Evolutionary conservation across 1,284 basidiomycete species (phyloP).

Genomic region (Stereum hirsutum): DNA sequence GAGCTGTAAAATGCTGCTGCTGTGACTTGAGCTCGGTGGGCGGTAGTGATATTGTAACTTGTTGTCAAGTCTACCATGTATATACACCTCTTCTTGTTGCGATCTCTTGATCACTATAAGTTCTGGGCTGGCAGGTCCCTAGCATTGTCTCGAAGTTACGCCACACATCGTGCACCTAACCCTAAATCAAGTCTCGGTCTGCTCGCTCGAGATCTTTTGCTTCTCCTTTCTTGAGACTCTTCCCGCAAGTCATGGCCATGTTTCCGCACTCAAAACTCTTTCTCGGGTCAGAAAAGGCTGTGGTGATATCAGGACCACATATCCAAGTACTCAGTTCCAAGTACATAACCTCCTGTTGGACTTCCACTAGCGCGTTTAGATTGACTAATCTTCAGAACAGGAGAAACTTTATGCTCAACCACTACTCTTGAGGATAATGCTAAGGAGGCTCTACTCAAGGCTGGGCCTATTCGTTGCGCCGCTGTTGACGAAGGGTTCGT

Average conservation of each 20-base stretch:
- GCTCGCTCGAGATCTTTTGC: too few species aligned
- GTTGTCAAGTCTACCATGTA: too few species aligned
- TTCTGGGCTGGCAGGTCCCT: too few species aligned
- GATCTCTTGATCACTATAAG: too few species aligned
- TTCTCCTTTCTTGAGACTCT: too few species aligned
- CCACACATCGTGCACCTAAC: too few species aligned
- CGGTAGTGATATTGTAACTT: too few species aligned
- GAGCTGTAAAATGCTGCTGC: too few species aligned
- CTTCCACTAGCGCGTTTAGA: neutral
- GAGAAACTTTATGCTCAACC: slow-evolving; percentile 40
- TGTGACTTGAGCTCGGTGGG: too few species aligned
- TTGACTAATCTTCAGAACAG: slow-evolving; percentile 34
- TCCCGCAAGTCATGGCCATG: slow-evolving; percentile 9
- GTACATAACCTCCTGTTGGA: slow-evolving; percentile 24
- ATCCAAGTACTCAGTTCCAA: slow-evolving; percentile 44
- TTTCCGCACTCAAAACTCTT: slow-evolving; percentile 42
- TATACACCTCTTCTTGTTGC: too few species aligned
- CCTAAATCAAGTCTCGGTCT: too few species aligned
- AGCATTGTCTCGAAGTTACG: too few species aligned
- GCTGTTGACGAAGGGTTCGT: slow-evolving; percentile 37
- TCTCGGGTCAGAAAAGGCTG: slow-evolving; percentile 20
- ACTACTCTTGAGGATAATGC: slow-evolving; percentile 21
- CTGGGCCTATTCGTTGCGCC: slow-evolving; percentile 54
- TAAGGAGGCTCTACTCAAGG: slow-evolving; percentile 27
- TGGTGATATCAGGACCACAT: slow-evolving; percentile 48